Evolutionary conservation across 495 filamentous ascomycete species (phyloP).

Genomic region (Trichocladium antarcticum): DNA sequence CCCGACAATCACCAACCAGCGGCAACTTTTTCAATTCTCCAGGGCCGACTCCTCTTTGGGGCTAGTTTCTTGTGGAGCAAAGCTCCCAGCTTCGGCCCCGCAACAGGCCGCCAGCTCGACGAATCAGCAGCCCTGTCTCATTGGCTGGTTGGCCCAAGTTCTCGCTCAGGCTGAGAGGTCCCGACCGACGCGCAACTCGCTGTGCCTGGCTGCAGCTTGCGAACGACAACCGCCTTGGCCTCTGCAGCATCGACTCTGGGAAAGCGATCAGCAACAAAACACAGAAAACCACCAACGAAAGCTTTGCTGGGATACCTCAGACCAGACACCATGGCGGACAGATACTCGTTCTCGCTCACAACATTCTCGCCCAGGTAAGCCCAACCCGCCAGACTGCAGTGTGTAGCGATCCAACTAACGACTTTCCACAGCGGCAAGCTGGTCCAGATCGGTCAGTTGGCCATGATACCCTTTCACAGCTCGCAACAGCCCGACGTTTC

Average conservation of each 20-base stretch:
- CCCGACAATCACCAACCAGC: neutral
- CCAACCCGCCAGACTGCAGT: slow-evolving; percentile 3
- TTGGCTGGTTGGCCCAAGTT: slow-evolving; percentile 22
- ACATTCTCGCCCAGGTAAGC: slow-evolving; percentile 98
- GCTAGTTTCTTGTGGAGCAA: neutral
- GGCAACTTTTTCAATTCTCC: slow-evolving; percentile 1
- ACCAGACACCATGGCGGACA: slow-evolving; percentile 70
- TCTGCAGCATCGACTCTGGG: neutral
- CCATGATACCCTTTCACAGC: neutral
- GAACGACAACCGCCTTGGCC: slow-evolving; percentile 14
- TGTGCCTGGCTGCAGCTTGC: slow-evolving; percentile 17
- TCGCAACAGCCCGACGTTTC: neutral
- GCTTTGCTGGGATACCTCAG: neutral
- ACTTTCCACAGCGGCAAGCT: slow-evolving; percentile 75
- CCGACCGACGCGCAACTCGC: slow-evolving; percentile 28
- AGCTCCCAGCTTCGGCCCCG: neutral
- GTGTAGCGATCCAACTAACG: slow-evolving; percentile 5
- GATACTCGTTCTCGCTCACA: slow-evolving; percentile 98
- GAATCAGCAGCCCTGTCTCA: slow-evolving; percentile 7
- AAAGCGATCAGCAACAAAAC: neutral
- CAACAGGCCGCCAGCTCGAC: neutral
- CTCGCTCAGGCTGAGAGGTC: slow-evolving; percentile 15
- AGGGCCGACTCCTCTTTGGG: slow-evolving; percentile 2
- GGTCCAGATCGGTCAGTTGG: slow-evolving; percentile 60
- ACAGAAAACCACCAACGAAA: neutral